Base-by-base conservation (phyloP, 176 grass and related monocot genomes). In the Phyllostachys edulis region DNA sequence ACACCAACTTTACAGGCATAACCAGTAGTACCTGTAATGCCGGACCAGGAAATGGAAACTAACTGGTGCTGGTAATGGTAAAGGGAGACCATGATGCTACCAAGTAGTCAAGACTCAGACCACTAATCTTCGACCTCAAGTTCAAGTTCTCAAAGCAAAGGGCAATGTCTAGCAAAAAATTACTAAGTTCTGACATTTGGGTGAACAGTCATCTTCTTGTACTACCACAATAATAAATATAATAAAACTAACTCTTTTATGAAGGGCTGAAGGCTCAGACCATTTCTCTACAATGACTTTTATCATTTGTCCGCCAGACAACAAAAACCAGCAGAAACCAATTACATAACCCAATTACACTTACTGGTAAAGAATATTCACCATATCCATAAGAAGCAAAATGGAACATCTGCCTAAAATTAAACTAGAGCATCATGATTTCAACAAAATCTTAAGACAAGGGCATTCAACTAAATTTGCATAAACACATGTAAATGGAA, bases 1-100 rank as follows among this genome's bases (percentile, higher is more conserved):
- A 32, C 6, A 59, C 29, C 42, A 63, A 75, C 70, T 84, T 85
- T 85, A 50, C 44, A 16, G 49, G 62, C 61, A 63, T 23, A 62
- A 62, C 34, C 27, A 34, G 15, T 8, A 67, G 62, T 51, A 38
- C 27, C 29, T 50, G 45, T 67, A 51, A 17, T 50, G 21, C 11
- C 6, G 21, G 63, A 78, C 45, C 29, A 38, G n/a, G 50, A 80
- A 80, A 51, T 66, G 44, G 23, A 10, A 15, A 36, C 6, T 62
- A 78, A 21, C 23, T 63, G 27, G 40, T 78, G 57, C 40, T 63
- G 4, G 39, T 46, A 63, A 46, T 63, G 9, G 5, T 18, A 46
- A 63, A 29, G 14, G 38, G 57, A 46, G 40, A 63, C 57, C 76
- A 62, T 63, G 15, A 78, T 63, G 40, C 37, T 32, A 32, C 37